Conservation (phyloP, 23 red algal genomes). For the Chondrus crispus region DNA sequence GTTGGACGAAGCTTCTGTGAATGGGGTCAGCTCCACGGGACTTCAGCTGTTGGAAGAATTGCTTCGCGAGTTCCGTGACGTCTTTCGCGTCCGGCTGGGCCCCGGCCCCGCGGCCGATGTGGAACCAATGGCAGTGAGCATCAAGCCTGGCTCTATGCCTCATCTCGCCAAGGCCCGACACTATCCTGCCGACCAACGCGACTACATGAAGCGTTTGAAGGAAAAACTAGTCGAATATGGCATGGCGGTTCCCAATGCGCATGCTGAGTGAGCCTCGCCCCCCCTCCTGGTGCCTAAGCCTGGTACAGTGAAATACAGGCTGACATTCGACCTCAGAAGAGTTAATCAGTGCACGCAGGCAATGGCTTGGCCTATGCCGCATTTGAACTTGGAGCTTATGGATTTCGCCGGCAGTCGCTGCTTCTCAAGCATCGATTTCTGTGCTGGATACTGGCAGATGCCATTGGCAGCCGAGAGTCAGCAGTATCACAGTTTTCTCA, state of each 20-base stretch:
- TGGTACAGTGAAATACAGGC: not conserved
- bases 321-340: not conserved
- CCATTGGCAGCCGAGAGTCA: not conserved
- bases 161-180: not conserved
- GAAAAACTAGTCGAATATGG: not conserved
- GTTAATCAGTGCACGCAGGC: not conserved
- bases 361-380: not conserved
- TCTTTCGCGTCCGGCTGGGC: not conserved
- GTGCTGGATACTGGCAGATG: conserved; percentile 4
- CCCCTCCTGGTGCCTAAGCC: no score
- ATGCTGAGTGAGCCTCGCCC: not conserved
- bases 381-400: not conserved
- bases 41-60: not conserved
- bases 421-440: conserved; percentile 6
- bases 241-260: not conserved
- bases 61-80: not conserved
- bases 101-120: not conserved
- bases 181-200: not conserved
- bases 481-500: not conserved
- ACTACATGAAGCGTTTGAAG: not conserved
- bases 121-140: not conserved
- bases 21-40: not conserved
- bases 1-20: not conserved
- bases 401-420: not conserved
- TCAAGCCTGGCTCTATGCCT: not conserved